A percentile compares a stretch with the other conserved stretches of the same genome.
phyloP scores from a whole-genome alignment of 305 asterid species.

The Fraxinus nigra region DNA sequence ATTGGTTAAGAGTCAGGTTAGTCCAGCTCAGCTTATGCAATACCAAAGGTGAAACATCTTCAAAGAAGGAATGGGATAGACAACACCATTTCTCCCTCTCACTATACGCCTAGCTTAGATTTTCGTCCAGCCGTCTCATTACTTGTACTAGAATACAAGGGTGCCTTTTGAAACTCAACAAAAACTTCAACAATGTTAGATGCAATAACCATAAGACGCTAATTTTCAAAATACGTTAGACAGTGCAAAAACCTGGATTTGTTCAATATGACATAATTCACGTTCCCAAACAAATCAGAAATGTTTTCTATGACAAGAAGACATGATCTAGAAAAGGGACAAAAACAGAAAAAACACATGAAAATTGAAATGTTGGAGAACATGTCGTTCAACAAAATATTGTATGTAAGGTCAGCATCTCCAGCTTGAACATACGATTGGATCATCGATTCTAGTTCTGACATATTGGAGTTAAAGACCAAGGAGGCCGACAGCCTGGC shows the following conservation, averaged over 20 bases:
- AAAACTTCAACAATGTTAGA: neutral
- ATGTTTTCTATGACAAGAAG: neutral
- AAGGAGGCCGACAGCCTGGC: constrained; percentile 46
- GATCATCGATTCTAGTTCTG: constrained; percentile 39
- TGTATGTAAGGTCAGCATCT: constrained; percentile 37
- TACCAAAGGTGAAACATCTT: too few species aligned
- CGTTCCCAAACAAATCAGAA: neutral
- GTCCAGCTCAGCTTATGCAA: too few species aligned
- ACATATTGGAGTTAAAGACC: constrained; percentile 42
- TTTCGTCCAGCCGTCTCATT: too few species aligned
- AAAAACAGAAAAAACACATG: neutral
- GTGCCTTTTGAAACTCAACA: neutral
- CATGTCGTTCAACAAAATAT: constrained; percentile 45
- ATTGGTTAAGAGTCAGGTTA: too few species aligned
- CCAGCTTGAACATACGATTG: constrained; percentile 37
- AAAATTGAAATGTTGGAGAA: neutral
- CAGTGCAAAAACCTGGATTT: neutral
- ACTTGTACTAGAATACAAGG: neutral
- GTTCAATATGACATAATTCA: neutral
- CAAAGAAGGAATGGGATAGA: too few species aligned
- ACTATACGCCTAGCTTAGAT: too few species aligned
- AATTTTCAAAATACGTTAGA: neutral
- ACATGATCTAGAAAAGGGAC: neutral
- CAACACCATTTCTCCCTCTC: too few species aligned
- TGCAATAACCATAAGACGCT: neutral